Conservation (phyloP, 441 rosid genomes). For the Flueggea neowawraea region DNA sequence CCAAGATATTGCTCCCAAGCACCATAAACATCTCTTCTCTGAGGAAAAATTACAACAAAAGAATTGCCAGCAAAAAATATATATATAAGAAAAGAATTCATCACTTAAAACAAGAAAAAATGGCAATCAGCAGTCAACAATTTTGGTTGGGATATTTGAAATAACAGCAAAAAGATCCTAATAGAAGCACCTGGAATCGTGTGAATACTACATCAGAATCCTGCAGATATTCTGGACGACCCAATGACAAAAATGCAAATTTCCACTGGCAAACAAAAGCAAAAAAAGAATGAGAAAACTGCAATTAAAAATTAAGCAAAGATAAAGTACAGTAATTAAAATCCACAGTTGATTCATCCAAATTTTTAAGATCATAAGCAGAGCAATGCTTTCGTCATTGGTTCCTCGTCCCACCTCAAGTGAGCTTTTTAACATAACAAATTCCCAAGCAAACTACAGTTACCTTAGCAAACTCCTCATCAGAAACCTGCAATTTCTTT, state of each 20-base stretch:
- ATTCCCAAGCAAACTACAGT: not conserved
- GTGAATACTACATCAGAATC: slow-evolving; percentile 69
- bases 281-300: slow-evolving; percentile 4
- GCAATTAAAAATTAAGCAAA: not conserved
- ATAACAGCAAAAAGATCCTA: not conserved
- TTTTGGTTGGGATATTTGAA: not conserved
- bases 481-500: slow-evolving; percentile 84
- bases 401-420: no score
- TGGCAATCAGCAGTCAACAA: not conserved
- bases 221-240: slow-evolving; percentile 87
- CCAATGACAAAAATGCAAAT: slow-evolving; percentile 81
- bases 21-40: slow-evolving; percentile 93
- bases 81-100: no score
- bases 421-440: not conserved
- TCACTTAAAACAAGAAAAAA: not conserved
- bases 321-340: not conserved
- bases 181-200: slow-evolving; percentile 70
- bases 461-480: slow-evolving; percentile 94
- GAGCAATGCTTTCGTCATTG: no score
- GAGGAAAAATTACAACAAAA: slow-evolving; percentile 6
- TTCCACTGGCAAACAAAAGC: slow-evolving; percentile 61
- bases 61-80: not conserved
- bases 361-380: no score
- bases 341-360: not conserved
- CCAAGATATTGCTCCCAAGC: slow-evolving; percentile 98